Base-by-base conservation (phyloP, 2,329 filamentous ascomycete species). In the Neofusicoccum laricinum region DNA sequence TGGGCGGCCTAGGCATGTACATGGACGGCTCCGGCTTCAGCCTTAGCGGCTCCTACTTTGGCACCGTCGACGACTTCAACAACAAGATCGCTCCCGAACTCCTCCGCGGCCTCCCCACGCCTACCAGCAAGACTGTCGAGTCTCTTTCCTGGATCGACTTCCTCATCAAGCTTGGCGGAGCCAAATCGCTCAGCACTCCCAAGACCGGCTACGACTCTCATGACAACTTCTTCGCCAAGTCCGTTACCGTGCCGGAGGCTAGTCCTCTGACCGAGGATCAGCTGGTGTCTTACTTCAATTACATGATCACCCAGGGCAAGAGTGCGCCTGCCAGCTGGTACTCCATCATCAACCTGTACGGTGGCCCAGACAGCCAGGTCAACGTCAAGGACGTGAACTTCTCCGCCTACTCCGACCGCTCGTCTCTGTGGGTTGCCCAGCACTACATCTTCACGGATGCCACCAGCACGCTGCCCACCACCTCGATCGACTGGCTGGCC, bases 1-100 rank as follows among this genome's bases (percentile, higher is more conserved):
- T 80, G 30, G 76, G 76, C 0, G 76, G 76, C 0, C 77, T 79
- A 46, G 78, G 78, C 8, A 73, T 79, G 49, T 78, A 81, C 66
- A 70, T 79, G 34, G 77, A 81, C 58, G 72, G 71, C 36, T 67
- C 65, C 40, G 66, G 69, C 8, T 78, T 77, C 69, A 72, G 67
- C 36, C 66, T 81, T 38, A 71, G 71, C 46, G 80, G 80, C 17
- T 76, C 75, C 63, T 81, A 79, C 69, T 76, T 79, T 57, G 78
- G 77, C 41, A 66, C 70, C 45, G 66, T 71, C 2, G 66, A 67
- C 3, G 73, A 75, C n/a, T 79, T 80, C 72, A 77, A 75, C 55
- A 63, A 66, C 17, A 75, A 70, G 12, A 74, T 80, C 25, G 70
- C 71, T 34, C 73, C 78, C 1, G 77, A 77, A 62, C 69, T 82